These are phyloP conservation scores for Anthracocystis panici-leucophaei DNA, from an alignment of 1,284 basidiomycete genomes.

Conservation along the genomic window DNA sequence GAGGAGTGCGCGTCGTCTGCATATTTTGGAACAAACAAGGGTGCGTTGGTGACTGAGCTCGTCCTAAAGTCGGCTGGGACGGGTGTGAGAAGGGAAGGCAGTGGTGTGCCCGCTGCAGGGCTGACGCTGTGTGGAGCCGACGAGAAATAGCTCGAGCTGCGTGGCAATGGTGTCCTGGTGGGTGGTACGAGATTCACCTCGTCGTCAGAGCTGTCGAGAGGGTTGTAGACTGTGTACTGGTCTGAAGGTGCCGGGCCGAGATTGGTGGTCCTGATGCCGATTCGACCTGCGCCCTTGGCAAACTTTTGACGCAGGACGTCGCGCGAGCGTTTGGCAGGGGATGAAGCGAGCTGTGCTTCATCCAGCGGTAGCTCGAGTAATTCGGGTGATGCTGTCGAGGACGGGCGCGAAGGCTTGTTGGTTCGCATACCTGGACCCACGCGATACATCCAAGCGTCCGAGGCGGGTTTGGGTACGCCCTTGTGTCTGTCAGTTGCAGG, in stretches of 20 bases:
- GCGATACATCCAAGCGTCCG: slow-evolving; percentile 63
- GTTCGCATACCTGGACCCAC: slow-evolving; percentile 62
- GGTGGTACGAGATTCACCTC: slow-evolving; percentile 20
- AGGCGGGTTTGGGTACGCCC: slow-evolving; percentile 51
- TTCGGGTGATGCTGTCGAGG: slow-evolving; percentile 12
- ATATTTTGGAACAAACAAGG: slow-evolving; percentile 55
- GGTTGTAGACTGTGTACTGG: slow-evolving; percentile 35
- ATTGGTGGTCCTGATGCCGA: slow-evolving; percentile 53
- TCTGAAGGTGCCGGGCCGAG: slow-evolving; percentile 31
- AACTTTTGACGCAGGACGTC: slow-evolving; percentile 56
- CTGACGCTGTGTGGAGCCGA: slow-evolving; percentile 32
- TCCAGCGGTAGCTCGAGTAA: slow-evolving; percentile 17
- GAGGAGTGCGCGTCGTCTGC: slow-evolving; percentile 19
- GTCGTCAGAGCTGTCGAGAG: slow-evolving; percentile 47
- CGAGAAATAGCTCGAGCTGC: slow-evolving; percentile 46
- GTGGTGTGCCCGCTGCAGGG: slow-evolving; percentile 12
- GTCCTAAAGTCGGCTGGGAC: slow-evolving; percentile 47
- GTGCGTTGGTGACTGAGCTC: slow-evolving; percentile 59
- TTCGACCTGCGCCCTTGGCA: slow-evolving; percentile 53
- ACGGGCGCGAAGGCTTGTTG: slow-evolving; percentile 21
- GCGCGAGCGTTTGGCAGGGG: slow-evolving; percentile 39
- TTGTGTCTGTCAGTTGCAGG: slow-evolving; percentile 33
- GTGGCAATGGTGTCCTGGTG: slow-evolving; percentile 32
- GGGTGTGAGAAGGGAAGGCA: slow-evolving; percentile 36
- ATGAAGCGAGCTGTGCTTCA: slow-evolving; percentile 12